Conservation (phyloP, 441 rosid species). For the Pelargonium fulgidum region DNA sequence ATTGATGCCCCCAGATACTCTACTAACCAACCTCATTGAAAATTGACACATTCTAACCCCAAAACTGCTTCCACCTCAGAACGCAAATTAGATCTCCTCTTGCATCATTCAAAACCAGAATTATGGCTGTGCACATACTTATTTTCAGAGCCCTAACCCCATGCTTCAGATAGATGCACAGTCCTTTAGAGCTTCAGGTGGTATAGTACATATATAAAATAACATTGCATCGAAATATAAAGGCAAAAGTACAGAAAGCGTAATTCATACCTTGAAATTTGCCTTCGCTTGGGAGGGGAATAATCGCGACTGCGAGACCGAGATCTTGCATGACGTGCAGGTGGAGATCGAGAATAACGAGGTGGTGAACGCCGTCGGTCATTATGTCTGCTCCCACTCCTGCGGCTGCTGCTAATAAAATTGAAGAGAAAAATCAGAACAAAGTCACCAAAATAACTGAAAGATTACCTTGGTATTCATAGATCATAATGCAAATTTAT, state of each 20-base stretch:
- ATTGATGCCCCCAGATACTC: too few relatives aligned
- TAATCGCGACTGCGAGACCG: conserved; percentile 60
- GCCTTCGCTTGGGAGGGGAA: conserved; percentile 52
- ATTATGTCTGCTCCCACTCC: conserved; percentile 39
- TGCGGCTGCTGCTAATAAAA: conserved; percentile 1
- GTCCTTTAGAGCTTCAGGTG: too few relatives aligned
- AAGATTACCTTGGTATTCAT: not conserved
- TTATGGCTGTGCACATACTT: too few relatives aligned
- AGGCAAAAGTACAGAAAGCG: not conserved
- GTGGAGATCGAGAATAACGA: conserved; percentile 62
- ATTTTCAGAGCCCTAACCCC: too few relatives aligned
- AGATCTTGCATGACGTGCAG: conserved; percentile 60
- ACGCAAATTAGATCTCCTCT: too few relatives aligned
- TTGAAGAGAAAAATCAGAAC: not conserved
- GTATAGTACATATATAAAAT: not conserved
- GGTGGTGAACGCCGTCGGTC: conserved; percentile 71
- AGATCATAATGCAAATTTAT: not conserved
- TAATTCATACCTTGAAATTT: conserved; percentile 46
- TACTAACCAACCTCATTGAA: too few relatives aligned
- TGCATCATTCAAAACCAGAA: too few relatives aligned
- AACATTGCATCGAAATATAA: not conserved
- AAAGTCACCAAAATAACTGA: not conserved
- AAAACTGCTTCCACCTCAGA: too few relatives aligned
- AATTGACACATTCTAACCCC: too few relatives aligned
- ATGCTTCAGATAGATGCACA: too few relatives aligned